Evolutionary conservation across 2,329 filamentous ascomycete genomes (phyloP), one percentile per base, ranked within the genome.

Genomic region (Intubia oerlemansii): DNA sequence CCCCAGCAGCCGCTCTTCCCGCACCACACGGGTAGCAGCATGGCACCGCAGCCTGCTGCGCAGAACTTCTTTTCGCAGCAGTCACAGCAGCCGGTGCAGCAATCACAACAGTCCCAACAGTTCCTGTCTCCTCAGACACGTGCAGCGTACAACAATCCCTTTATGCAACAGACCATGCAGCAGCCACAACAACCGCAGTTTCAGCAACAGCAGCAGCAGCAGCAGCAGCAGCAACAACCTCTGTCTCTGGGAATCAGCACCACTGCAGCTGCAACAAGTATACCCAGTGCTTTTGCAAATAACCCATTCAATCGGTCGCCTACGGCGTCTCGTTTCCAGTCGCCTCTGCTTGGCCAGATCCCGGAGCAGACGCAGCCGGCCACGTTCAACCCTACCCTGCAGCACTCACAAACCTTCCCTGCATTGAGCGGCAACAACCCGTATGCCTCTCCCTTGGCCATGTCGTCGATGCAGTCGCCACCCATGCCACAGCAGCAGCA

Each of bases 1-100:
- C 44, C 50, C 7, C 66, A 68, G 39, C 62, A 67, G 9, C n/a
- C n/a, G n/a, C 52, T 80, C 23, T 80, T 80, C 42, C 73, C 75
- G 1, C 66, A 80, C 42, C 68, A 71, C 28, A 80, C 75, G 4
- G 73, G 75, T 54, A 53, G 41, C 42, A 42, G 24, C 33, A 26
- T 26, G 25, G 10, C 34, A 33, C 13, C 35, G 25, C 5, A 23
- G 21, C 14, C 28, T 25, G 20, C 27, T 23, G n/a, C n/a, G n/a
- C 31, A 27, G 8, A 12, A 24, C 13, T 23, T 20, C 9, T 8
- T 31, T 7, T 19, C 41, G 8, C 37, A 52, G 21, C 51, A 52
- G 24, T 19, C 25, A 7, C 25, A 32, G 4, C 53, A 54, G 34
- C 51, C 56, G 29, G 56, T 57, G 29, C 56, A 59, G 32, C 25